Percentiles rank a stretch among this genome's conserved stretches.
Conservation (phyloP, 257 asterid species). For the Solanum boliviense region DNA sequence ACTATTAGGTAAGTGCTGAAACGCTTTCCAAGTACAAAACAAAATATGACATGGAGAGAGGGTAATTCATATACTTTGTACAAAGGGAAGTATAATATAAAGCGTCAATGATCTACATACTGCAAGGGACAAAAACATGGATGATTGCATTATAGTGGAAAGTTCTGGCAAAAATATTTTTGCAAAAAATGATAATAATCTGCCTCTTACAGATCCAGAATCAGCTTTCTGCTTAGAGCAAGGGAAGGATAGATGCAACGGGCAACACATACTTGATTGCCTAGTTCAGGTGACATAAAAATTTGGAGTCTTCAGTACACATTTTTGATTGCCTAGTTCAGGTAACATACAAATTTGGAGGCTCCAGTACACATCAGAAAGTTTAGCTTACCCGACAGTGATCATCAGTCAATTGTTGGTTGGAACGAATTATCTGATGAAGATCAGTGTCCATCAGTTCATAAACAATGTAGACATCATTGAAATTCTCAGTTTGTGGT, state of each 20-base stretch:
- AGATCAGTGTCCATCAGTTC: slow-evolving; percentile 99
- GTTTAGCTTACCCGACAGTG: slow-evolving; percentile 87
- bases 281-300: neutral
- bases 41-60: neutral
- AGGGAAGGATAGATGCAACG: neutral
- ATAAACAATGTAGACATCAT: slow-evolving; percentile 87
- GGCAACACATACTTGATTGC: neutral
- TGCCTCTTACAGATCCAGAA: neutral
- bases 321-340: neutral
- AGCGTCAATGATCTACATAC: neutral
- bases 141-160: neutral
- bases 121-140: neutral
- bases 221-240: neutral
- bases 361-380: slow-evolving; percentile 7
- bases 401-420: slow-evolving; percentile 72
- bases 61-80: neutral
- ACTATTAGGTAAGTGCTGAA: neutral
- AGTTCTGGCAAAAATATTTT: neutral
- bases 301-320: neutral
- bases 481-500: slow-evolving; percentile 88
- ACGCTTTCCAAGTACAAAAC: neutral
- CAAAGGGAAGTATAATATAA: neutral
- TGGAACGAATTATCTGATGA: slow-evolving; percentile 90
- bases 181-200: neutral
- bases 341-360: neutral